Conservation (phyloP, 805 yeast species). For the Yarrowia phangngaensis region DNA sequence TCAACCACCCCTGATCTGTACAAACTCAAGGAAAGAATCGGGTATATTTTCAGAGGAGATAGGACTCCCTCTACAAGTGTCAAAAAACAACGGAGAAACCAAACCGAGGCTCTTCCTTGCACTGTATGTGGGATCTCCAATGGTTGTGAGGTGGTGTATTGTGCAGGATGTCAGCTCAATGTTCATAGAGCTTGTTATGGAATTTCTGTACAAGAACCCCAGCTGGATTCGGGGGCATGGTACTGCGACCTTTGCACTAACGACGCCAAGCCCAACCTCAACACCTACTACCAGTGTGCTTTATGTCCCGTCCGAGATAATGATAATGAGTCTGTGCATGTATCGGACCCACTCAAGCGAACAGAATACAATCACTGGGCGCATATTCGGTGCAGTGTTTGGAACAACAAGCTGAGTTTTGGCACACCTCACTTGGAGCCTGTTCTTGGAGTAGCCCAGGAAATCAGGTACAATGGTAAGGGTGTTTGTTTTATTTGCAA, state of each 20-base stretch:
- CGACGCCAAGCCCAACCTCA: constrained; percentile 55
- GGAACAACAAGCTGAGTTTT: constrained; percentile 47
- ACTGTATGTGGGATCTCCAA: constrained; percentile 17
- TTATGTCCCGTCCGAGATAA: constrained; percentile 58
- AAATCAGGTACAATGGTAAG: constrained; percentile 1
- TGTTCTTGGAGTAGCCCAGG: constrained; percentile 40
- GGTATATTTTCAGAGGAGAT: constrained; percentile 8
- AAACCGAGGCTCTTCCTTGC: background rate
- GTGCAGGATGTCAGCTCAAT: constrained; percentile 53
- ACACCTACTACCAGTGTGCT: constrained; percentile 58
- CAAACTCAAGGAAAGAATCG: constrained; percentile 1
- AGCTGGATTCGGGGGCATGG: constrained; percentile 49
- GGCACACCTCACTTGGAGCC: constrained; percentile 49
- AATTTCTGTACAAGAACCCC: constrained; percentile 31
- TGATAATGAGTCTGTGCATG: constrained; percentile 43
- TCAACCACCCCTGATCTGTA: background rate
- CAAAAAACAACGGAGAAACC: background rate
- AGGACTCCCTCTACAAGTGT: background rate
- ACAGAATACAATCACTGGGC: constrained; percentile 69
- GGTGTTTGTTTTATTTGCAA: constrained; percentile 44
- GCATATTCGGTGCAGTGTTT: constrained; percentile 68
- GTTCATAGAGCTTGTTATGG: constrained; percentile 76
- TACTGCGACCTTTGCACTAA: constrained; percentile 76
- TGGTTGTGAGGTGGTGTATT: background rate
- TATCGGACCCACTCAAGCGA: constrained; percentile 67